Conservation (phyloP, 805 yeast genomes). For the Wickerhamomyces canadensis region DNA sequence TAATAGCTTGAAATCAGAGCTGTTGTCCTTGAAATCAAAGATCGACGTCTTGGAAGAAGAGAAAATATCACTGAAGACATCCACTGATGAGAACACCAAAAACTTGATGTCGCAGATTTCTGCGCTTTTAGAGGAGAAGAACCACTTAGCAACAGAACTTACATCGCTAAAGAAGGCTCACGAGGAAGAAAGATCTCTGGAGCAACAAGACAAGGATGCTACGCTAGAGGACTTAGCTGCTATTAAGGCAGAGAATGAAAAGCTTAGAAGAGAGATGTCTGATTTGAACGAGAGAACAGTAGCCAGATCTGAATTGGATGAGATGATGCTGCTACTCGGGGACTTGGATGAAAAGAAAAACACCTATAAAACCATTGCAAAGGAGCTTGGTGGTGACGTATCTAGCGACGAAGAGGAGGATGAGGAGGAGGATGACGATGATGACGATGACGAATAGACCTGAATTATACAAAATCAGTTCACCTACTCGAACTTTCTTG, state of each 20-base stretch:
- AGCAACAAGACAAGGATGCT: slow-evolving; percentile 4
- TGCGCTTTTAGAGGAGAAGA: too few species aligned
- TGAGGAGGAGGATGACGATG: slow-evolving; percentile 48
- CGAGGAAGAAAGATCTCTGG: too few species aligned
- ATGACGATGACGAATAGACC: slow-evolving; percentile 3
- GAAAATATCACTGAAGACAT: too few species aligned
- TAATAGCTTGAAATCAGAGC: too few species aligned
- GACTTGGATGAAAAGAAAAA: slow-evolving; percentile 69
- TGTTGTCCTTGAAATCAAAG: too few species aligned
- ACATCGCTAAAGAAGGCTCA: too few species aligned
- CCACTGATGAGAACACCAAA: too few species aligned
- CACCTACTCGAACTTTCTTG: too few species aligned
- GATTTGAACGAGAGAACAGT: slow-evolving; percentile 24
- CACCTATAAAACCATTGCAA: slow-evolving; percentile 48
- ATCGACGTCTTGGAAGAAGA: too few species aligned
- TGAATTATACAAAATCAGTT: too few species aligned
- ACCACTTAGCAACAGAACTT: too few species aligned
- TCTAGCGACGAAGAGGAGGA: slow-evolving; percentile 70
- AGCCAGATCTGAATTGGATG: slow-evolving; percentile 58
- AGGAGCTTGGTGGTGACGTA: slow-evolving; percentile 49
- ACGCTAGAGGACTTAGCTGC: slow-evolving; percentile 1
- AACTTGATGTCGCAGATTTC: too few species aligned
- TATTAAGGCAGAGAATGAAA: slow-evolving; percentile 15
- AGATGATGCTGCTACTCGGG: slow-evolving; percentile 66
- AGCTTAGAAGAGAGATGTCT: slow-evolving; percentile 12